Evolutionary conservation across 2,329 filamentous ascomycete genomes (phyloP), one percentile per base, ranked within the genome.

Genomic region (Acrocalymma vagum): DNA sequence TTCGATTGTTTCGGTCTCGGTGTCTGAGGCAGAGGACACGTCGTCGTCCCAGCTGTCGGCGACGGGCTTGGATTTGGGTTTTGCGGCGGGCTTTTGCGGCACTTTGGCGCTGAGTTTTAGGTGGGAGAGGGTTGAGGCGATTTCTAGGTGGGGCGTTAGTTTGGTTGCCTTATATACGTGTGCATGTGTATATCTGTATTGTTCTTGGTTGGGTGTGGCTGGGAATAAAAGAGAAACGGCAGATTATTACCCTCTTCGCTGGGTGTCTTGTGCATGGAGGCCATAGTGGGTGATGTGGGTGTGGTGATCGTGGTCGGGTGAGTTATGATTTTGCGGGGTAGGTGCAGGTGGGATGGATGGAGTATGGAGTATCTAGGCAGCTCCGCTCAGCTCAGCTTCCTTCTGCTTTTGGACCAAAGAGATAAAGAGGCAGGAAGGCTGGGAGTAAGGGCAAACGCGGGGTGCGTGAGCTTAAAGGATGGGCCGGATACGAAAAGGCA

Each of bases 21-120:
- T 65, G 38, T 65, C 62, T 3, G 58, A 64, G 30, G 54, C 41
- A 76, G 75, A 31, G 9, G 76, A 69, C 21, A 79, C 77, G 40
- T 88, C 88, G 58, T 94, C 86, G 70, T 91, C 87, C 88, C 88
- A 92, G 28, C 85, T 89, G 51, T 91, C 88, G 37, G 79, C 81
- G 14, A 87, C 73, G 13, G 70, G 58, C 31, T 60, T 60, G 38
- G 60, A 52, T 46, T 72, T 72, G 24, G 53, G 58, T 40, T 67
- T 67, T 29, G 60, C 47, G 4, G 58, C 50, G 22, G 58, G 51
- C 41, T 62, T 67, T 21, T 59, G 53, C 27, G 60, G 71, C 21
- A 51, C 36, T 41, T 55, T 65, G 38, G 65, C 60, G 34, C 56
- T 61, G 50, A 72, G 56, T 32, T 69, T 51, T 38, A 72, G 67